Base-by-base conservation (phyloP, 441 rosid genomes). In the Corymbia calophylla region DNA sequence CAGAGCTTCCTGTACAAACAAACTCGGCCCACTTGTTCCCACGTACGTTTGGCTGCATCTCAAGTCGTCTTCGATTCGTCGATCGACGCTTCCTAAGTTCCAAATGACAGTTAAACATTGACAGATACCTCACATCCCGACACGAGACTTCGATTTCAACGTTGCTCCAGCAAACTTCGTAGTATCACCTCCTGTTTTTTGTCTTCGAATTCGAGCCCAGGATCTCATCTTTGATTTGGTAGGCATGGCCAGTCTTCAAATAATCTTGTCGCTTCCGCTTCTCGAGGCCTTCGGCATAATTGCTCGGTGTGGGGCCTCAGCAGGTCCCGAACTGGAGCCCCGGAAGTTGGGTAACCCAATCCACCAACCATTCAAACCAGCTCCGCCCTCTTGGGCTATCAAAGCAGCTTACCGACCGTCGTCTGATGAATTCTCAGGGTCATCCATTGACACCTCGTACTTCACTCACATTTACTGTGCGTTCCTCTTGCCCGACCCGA, bases 381-480 rank as follows among this genome's bases (percentile, higher is more conserved):
- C 17, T 5, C 88, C 9, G 32, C 68, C 31, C 48, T 86, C 81
- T 16, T n/a, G 48, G 35, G 92, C 88, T 80, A 91, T 95, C 88
- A 93, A 89, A 89, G 95, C 93, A 44, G 94, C 94, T 32, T 95
- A 94, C 56, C 93, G 95, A 94, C 95, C 94, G 11, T 88, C 94
- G 3, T 90, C 56, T 66, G 82, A 60, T 10, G 93, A 68, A n/a
- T 91, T 89, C 73, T 93, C 92, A 8, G 90, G 92, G 5, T 90
- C 93, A 3, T 51, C 92, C 31, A 93, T 93, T 19, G 89, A 93
- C 86, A 92, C 95, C 2, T 89, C 94, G 8, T 92, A 90, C 86
- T 94, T 95, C 92, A 92, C 95, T 5, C 97, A 93, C 85, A 88
- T 95, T 60, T 94, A 92, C 88, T 93, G 92, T 39, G 95, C 96